Conservation (phyloP, 2,329 filamentous ascomycete species). For the Orbilia ellipsospora region DNA sequence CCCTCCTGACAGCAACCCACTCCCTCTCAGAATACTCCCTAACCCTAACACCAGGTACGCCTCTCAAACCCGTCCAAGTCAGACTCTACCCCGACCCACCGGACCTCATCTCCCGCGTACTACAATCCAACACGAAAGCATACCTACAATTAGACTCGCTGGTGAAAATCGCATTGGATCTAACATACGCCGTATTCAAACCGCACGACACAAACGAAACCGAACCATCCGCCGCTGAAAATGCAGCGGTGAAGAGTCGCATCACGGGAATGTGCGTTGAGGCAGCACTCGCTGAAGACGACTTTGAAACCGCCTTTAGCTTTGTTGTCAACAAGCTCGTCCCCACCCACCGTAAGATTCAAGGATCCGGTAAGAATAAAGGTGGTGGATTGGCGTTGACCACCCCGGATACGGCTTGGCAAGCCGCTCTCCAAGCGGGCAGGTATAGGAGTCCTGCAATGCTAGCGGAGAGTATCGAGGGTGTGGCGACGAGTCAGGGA, state of each 20-base stretch:
- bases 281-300: constrained; percentile 78
- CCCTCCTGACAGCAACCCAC: constrained; percentile 78
- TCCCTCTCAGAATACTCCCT: constrained; percentile 79
- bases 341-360: constrained; percentile 56
- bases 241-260: constrained; percentile 70
- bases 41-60: constrained; percentile 80
- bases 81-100: constrained; percentile 81
- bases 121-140: constrained; percentile 78
- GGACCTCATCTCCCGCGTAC: constrained; percentile 75
- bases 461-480: constrained; percentile 69
- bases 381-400: constrained; percentile 32
- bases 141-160: constrained; percentile 81
- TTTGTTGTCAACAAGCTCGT: constrained; percentile 79
- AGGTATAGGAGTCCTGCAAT: constrained; percentile 74
- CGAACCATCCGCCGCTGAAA: constrained; percentile 58
- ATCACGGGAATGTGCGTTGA: constrained; percentile 84
- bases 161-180: constrained; percentile 74
- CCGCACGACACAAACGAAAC: constrained; percentile 56
- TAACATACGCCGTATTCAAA: constrained; percentile 72
- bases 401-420: constrained; percentile 75
- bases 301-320: constrained; percentile 87
- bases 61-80: constrained; percentile 80
- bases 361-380: constrained; percentile 31
- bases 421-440: constrained; percentile 80
- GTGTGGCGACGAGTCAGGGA: constrained; percentile 51